Evolutionary conservation across 169 alveolate species (phyloP).

Genomic region (Theileria parva): DNA sequence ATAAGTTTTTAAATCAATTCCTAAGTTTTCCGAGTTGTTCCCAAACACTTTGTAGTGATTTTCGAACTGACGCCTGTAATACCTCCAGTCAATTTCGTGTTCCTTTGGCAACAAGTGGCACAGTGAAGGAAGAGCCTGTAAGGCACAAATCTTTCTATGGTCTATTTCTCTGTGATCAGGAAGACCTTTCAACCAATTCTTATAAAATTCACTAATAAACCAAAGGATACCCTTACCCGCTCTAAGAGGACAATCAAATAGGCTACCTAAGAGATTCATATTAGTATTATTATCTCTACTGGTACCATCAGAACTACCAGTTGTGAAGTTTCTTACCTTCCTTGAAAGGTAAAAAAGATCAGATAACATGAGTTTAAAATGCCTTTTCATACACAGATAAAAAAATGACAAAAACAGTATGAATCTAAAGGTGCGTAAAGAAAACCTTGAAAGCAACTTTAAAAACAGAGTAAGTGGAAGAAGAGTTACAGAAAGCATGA

Average conservation of each 20-base stretch:
- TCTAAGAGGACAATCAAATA: neutral
- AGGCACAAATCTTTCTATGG: conserved; percentile 43
- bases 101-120: conserved; percentile 22
- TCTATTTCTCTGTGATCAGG: conserved; percentile 64
- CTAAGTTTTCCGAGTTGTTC: neutral
- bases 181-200: conserved; percentile 39
- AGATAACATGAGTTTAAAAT: neutral
- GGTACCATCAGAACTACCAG: neutral
- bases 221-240: neutral
- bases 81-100: conserved; percentile 23
- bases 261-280: neutral
- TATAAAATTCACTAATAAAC: neutral
- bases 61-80: conserved; percentile 8
- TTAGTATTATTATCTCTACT: neutral
- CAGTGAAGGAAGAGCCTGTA: conserved; percentile 25
- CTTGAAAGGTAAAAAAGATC: neutral
- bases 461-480: conserved; percentile 23
- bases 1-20: conserved; percentile 10
- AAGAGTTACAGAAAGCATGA: conserved; percentile 2
- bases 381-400: conserved; percentile 17
- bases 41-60: conserved; percentile 4
- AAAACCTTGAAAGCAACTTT: conserved; percentile 11
- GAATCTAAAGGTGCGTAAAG: conserved; percentile 26
- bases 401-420: neutral
- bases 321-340: neutral